Evolutionary conservation across 1,284 basidiomycete genomes (phyloP), one percentile per base, ranked within the genome.

Genomic region (Coriolopsis trogii): DNA sequence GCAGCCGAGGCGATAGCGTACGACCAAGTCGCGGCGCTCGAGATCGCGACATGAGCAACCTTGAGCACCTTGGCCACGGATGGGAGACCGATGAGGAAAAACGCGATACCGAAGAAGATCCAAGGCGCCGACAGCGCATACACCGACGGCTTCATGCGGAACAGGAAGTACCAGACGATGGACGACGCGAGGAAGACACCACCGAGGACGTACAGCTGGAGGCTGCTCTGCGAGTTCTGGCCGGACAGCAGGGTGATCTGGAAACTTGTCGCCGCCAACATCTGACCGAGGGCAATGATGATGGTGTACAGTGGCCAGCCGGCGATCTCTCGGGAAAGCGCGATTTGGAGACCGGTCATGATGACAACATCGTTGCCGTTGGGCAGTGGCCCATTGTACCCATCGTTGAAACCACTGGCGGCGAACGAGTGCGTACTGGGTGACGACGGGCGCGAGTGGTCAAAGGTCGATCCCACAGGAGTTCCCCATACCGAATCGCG

Each of bases 301-400:
- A 95, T 90, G 26, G 91, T 89, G 71, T 96, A 96, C 56, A 95
- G 67, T 2, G 93, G 93, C 93, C 93, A 96, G 44, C 89, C 88
- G 41, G 73, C 81, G 41, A 93, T 67, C 67, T 90, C 83, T 41
- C 89, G 78, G 41, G 89, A 78, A 81, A 95, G 80, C 21, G 84
- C 80, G 58, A 94, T 87, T 65, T 95, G 93, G 25, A 93, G 67
- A 49, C 85, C 74, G 3, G 85, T 88, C 91, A 95, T 91, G 28
- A 85, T 79, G 28, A 81, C 78, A 18, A 77, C 70, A 29, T 84
- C 82, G 15, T 74, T 72, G 50, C 78, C 80, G 54, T 83, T 77
- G 48, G 72, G 75, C 47, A 84, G 72, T 49, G 77, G 70, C 49
- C 77, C 80, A 53, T 77, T 81, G 64, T 82, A 84, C 44, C 83